phyloP scores from a whole-genome alignment of 257 asterid genomes.

The Linaria vulgaris region DNA sequence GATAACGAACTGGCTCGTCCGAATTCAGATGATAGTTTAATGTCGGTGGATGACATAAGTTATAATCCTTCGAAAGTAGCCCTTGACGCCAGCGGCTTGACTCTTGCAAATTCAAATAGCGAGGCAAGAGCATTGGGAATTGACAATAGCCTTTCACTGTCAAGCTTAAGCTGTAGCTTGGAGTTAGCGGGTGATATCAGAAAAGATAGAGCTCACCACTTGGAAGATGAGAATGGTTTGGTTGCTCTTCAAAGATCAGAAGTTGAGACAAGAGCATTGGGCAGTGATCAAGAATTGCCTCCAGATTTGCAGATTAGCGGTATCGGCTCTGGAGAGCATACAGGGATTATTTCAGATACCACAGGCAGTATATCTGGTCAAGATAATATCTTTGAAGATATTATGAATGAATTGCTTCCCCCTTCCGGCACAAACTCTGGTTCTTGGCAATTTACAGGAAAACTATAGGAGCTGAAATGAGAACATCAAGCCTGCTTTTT shows the following conservation, averaged over 20 bases:
- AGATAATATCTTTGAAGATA: conserved; percentile 55
- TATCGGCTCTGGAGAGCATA: conserved; percentile 28
- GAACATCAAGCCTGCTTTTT: conserved; percentile 12
- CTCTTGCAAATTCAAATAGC: conserved; percentile 27
- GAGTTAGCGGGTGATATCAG: conserved; percentile 28
- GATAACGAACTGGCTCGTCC: conserved; percentile 23
- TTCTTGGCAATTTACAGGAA: conserved; percentile 48
- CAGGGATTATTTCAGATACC: conserved; percentile 38
- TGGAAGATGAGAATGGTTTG: conserved; percentile 27
- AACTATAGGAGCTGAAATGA: conserved; percentile 41
- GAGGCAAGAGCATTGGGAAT: conserved; percentile 22
- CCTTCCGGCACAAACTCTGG: conserved; percentile 47
- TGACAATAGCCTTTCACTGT: conserved; percentile 22
- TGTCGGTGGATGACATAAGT: conserved; percentile 28
- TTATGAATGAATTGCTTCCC: conserved; percentile 52
- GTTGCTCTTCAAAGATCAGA: conserved; percentile 36
- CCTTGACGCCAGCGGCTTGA: conserved; percentile 21
- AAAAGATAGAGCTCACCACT: conserved; percentile 25
- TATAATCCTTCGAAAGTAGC: conserved; percentile 30
- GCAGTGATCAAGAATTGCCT: conserved; percentile 32
- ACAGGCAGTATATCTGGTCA: conserved; percentile 39
- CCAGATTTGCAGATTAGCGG: conserved; percentile 26
- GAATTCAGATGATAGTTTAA: conserved; percentile 31
- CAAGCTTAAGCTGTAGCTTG: conserved; percentile 25
- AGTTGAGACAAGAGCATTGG: conserved; percentile 29